Evolutionary conservation across 2,329 filamentous ascomycete genomes (phyloP).

Genomic region (Neocucurbitaria cava): DNA sequence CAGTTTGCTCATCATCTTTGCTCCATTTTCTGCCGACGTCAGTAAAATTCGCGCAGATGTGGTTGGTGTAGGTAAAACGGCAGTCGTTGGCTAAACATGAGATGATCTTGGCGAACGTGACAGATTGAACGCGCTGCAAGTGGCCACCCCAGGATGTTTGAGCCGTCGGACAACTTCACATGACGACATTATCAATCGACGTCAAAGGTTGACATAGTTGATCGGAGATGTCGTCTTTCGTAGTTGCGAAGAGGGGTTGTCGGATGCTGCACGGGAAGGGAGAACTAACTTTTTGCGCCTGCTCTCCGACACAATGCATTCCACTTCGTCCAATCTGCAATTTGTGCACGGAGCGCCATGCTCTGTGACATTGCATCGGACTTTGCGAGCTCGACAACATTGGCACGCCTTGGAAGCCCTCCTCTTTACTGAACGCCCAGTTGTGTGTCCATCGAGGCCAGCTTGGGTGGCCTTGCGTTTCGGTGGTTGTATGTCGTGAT

Average conservation of each 20-base stretch:
- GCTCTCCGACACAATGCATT: constrained; percentile 74
- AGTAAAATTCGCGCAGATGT: constrained; percentile 19
- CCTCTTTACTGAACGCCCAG: constrained; percentile 71
- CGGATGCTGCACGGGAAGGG: constrained; percentile 29
- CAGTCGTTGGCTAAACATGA: constrained; percentile 12
- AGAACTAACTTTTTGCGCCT: constrained; percentile 80
- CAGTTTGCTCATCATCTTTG: constrained; percentile 49
- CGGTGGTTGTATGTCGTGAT: constrained; percentile 46
- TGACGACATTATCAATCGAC: constrained; percentile 33
- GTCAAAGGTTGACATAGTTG: constrained; percentile 7
- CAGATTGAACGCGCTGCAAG: constrained; percentile 22
- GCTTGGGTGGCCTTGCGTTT: constrained; percentile 67
- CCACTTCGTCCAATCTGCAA: constrained; percentile 80
- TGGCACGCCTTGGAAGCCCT: constrained; percentile 91
- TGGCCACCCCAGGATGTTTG: constrained; percentile 28
- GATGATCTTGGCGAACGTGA: constrained; percentile 17
- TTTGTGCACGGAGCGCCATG: constrained; percentile 85
- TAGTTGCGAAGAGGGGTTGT: constrained; percentile 20
- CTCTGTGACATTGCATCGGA: constrained; percentile 92
- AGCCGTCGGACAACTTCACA: constrained; percentile 20
- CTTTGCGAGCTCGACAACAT: constrained; percentile 86
- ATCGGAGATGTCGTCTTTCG: constrained; percentile 15
- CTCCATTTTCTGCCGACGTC: constrained; percentile 50
- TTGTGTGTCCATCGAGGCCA: constrained; percentile 58
- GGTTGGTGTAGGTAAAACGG: constrained; percentile 4